Evolutionary conservation across 257 asterid species (phyloP), one percentile per base, ranked within the genome.

Genomic region (Marsdenia floribunda): DNA sequence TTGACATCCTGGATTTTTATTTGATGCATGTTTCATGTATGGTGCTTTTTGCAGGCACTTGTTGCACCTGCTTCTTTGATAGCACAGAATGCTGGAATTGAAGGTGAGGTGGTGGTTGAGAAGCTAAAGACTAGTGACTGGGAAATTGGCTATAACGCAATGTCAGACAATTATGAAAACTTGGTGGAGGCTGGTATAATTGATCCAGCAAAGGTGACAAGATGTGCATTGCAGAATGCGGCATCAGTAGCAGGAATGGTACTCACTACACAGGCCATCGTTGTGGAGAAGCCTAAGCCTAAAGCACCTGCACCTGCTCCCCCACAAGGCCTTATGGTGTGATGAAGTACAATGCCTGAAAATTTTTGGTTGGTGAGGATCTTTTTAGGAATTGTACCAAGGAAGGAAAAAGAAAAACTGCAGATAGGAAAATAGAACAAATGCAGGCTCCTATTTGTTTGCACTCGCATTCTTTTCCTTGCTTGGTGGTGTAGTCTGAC

Each of bases 171-270:
- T 70, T 85, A 84, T 26, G 99, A 95, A 82, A 90, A 92, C 69
- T 76, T 95, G 76, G 93, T 95, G 11, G 96, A 83, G 55, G 88
- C 96, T 3, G 99, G 99, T 7, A 87, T 95, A 6, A 95, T 95
- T 3, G 99, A 95, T 84, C 99, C 98, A 3, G 98, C 99, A 38
- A 95, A 90, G 90, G 98, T 95, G 77, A 87, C 97, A 3, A 82
- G 99, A 82, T 95, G 99, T 42, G 99, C 86, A 33, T 58, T 85
- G 80, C 88, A 85, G 77, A 95, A 95, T 61, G 86, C 98, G 3
- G 97, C 99, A 68, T 92, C 99, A 3, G 91, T 95, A 24, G 96
- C 99, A 2, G 99, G 98, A 59, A 95, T 95, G 99, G 99, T 92
- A 58, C 93, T 95, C 40, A 95, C 99, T 13, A 95, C 98, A 52